Base-by-base conservation (phyloP, 169 alveolate species). In the Cryptosporidium muris region DNA sequence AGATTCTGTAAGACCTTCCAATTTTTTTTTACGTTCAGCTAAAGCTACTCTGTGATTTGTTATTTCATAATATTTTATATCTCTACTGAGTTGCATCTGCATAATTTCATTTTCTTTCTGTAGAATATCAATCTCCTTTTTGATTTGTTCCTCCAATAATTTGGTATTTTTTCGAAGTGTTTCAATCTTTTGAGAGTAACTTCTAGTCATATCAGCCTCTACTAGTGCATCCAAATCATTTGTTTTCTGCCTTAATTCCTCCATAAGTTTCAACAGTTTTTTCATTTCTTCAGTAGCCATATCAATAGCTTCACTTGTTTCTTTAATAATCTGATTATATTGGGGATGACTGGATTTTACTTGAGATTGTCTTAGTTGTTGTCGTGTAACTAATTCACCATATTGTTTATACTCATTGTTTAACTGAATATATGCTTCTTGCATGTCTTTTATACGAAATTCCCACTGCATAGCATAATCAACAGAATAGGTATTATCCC, bases 381-480 rank as follows among this genome's bases (percentile, higher is more conserved):
- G 85, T 12, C 85, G 54, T 42, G 85, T 60, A 58, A 74, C 37
- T 45, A 74, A 53, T 51, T 74, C 85, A 2, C 52, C 68, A 38
- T 74, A 34, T n/a, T 43, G 67, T 34, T 74, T 74, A 49, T 74
- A 74, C 45, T 74, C 85, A 58, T 54, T 54, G 42, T 74, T 74
- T 56, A 74, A 34, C 54, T 56, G 60, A 34, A 74, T 9, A 43
- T 74, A 74, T 25, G 85, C 60, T 43, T 74, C 85, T 45, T 74
- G 85, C 85, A 74, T 74, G 9, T 74, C 85, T 34, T 74, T 74
- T 40, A 74, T 58, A 25, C 85, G 43, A 2, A 74, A 60, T 51
- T 74, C 85, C 85, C 85, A 74, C 42, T 74, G 85, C 40, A 74
- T 74, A 9, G 85, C 54, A 62, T 74, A 74, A 34, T 74, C 85